Conservation (phyloP, 371 early-diverging fungal genomes). For the Mortierella sp. region DNA sequence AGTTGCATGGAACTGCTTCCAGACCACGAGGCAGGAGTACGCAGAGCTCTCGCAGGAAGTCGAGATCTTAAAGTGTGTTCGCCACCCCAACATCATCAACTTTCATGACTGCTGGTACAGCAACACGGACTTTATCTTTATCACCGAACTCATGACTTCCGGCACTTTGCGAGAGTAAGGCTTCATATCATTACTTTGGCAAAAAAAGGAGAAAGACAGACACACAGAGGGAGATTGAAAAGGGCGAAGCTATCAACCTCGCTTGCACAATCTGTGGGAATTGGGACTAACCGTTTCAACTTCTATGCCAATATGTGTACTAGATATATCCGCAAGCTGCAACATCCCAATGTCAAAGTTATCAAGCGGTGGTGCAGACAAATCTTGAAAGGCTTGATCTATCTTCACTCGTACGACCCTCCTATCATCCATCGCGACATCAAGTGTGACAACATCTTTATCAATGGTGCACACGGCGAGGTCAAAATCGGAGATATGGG, state of each 20-base stretch:
- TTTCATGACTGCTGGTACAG: conserved; percentile 85
- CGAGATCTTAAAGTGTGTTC: conserved; percentile 81
- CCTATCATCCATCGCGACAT: conserved; percentile 94
- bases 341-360: conserved; percentile 75
- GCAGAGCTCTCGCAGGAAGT: conserved; percentile 83
- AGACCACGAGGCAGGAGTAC: conserved; percentile 73
- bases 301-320: not conserved
- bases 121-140: conserved; percentile 81
- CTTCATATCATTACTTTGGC: not conserved
- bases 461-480: conserved; percentile 91
- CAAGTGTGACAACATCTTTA: conserved; percentile 91
- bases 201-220: too few relatives aligned
- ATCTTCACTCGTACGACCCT: conserved; percentile 85
- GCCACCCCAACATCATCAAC: conserved; percentile 90
- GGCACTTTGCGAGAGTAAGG: conserved; percentile 79
- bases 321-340: conserved; percentile 74
- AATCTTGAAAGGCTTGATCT: conserved; percentile 84
- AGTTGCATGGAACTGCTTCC: conserved; percentile 92
- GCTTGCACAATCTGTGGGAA: not conserved
- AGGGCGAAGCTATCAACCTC: too few relatives aligned
- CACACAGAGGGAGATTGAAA: too few relatives aligned
- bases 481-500: conserved; percentile 96
- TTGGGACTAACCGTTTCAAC: not conserved
- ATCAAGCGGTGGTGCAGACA: conserved; percentile 86
- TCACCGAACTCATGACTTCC: conserved; percentile 95